phyloP scores from a whole-genome alignment of 2,329 filamentous ascomycete species.

The Phialocephala sp. region DNA sequence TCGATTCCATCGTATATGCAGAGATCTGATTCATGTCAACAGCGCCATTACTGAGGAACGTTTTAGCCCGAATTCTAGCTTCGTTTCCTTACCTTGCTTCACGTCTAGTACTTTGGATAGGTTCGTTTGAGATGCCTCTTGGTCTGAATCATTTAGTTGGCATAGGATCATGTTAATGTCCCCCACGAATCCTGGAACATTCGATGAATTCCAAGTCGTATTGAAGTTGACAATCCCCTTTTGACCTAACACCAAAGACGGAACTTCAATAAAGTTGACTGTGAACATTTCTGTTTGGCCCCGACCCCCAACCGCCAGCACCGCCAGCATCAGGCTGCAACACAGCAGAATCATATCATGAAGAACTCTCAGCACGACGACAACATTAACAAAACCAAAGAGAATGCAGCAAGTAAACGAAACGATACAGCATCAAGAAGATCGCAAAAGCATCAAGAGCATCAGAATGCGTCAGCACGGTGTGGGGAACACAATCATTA shows the following conservation, averaged over 20 bases:
- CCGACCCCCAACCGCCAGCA: constrained; percentile 5
- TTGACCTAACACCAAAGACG: neutral
- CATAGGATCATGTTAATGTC: neutral
- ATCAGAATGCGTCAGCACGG: neutral
- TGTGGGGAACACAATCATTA: constrained; percentile 10
- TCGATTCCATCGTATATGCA: neutral
- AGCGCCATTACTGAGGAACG: neutral
- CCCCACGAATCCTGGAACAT: neutral
- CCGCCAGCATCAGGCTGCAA: constrained; percentile 19
- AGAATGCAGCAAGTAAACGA: neutral
- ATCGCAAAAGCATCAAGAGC: constrained; percentile 8
- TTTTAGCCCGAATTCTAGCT: neutral
- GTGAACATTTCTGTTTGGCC: neutral
- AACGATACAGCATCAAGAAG: neutral
- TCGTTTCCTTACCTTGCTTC: neutral
- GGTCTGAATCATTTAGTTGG: neutral
- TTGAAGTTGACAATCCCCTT: too few species aligned
- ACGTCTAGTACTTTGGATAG: neutral
- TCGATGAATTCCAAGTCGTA: neutral
- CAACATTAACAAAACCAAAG: neutral
- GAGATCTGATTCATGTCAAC: constrained; percentile 1
- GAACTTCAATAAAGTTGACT: neutral
- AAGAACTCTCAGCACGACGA: neutral
- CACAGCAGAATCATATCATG: constrained; percentile 13
- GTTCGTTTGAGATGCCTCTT: neutral